Conservation (phyloP, 257 asterid species). For the Anisodus acutangulus region DNA sequence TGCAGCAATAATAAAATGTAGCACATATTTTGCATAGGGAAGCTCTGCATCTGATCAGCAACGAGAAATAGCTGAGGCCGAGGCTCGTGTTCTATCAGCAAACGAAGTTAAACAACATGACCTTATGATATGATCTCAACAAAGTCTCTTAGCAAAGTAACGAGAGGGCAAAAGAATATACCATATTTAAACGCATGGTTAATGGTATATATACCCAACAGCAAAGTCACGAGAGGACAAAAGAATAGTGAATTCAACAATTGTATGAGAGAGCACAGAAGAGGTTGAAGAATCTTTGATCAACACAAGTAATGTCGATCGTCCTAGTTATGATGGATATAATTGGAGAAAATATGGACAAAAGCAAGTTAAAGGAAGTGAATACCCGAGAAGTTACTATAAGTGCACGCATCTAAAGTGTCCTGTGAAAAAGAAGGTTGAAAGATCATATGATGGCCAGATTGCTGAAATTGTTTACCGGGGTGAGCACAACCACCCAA, state of each 20-base stretch:
- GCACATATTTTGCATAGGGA: too few species aligned
- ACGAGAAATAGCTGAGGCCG: too few species aligned
- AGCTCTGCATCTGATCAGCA: too few species aligned
- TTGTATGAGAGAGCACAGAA: slow-evolving; percentile 39
- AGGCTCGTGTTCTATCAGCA: too few species aligned
- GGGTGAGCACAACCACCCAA: slow-evolving; percentile 79
- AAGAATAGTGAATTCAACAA: slow-evolving; percentile 30
- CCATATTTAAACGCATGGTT: too few species aligned
- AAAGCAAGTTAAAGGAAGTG: slow-evolving; percentile 88
- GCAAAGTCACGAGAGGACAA: slow-evolving; percentile 29
- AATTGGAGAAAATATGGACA: slow-evolving; percentile 94
- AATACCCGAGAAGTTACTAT: slow-evolving; percentile 82
- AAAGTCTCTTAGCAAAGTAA: too few species aligned
- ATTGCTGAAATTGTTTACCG: slow-evolving; percentile 75
- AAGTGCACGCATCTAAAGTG: slow-evolving; percentile 84
- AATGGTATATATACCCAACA: too few species aligned
- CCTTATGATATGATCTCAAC: too few species aligned
- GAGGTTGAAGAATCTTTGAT: slow-evolving; percentile 41
- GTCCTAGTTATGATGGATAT: slow-evolving; percentile 71
- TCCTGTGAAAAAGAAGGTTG: slow-evolving; percentile 82
- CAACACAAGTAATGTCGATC: slow-evolving; percentile 41
- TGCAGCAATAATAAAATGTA: too few species aligned
- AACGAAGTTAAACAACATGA: too few species aligned
- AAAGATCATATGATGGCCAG: slow-evolving; percentile 57
- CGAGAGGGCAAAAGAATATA: too few species aligned